These are phyloP conservation scores for Aristolochia contorta DNA, from an alignment of 164 flowering plant species.

Conservation along the genomic window DNA sequence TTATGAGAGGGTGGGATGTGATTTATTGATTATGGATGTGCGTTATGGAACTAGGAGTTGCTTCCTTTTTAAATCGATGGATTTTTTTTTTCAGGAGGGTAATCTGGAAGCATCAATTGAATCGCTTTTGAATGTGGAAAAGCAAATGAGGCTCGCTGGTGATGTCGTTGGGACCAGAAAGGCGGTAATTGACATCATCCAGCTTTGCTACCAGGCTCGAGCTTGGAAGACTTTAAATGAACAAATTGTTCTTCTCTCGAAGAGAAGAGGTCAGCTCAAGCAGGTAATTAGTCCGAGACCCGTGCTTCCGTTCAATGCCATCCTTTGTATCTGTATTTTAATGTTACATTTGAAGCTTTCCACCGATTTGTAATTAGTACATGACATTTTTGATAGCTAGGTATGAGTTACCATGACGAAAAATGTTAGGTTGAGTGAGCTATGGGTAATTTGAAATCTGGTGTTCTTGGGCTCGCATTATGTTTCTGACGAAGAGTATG, in stretches of 20 bases:
- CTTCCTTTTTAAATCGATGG: no score
- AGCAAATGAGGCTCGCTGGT: conserved; percentile 71
- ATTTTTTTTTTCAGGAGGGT: conserved; percentile 32
- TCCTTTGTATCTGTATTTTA: not conserved
- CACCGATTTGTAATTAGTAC: no score
- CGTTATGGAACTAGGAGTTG: no score
- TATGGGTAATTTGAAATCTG: not conserved
- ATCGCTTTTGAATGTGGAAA: conserved; percentile 67
- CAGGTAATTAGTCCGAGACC: conserved; percentile 39
- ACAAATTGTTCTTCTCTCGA: conserved; percentile 73
- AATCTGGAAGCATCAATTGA: conserved; percentile 63
- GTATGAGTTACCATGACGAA: no score
- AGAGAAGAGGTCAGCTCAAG: conserved; percentile 91
- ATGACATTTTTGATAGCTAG: no score
- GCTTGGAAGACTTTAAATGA: conserved; percentile 89
- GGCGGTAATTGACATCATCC: conserved; percentile 64
- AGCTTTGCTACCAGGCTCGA: conserved; percentile 65
- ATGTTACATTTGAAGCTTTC: not conserved
- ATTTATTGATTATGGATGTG: no score
- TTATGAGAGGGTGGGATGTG: no score
- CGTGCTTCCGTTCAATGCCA: not conserved
- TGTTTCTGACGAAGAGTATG: not conserved
- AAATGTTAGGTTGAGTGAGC: no score
- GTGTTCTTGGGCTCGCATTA: not conserved
- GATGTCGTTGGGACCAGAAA: conserved; percentile 71